These are phyloP conservation scores for Fusarium chlamydosporum DNA, from an alignment of 2,329 filamentous ascomycete genomes.

Conservation along the genomic window DNA sequence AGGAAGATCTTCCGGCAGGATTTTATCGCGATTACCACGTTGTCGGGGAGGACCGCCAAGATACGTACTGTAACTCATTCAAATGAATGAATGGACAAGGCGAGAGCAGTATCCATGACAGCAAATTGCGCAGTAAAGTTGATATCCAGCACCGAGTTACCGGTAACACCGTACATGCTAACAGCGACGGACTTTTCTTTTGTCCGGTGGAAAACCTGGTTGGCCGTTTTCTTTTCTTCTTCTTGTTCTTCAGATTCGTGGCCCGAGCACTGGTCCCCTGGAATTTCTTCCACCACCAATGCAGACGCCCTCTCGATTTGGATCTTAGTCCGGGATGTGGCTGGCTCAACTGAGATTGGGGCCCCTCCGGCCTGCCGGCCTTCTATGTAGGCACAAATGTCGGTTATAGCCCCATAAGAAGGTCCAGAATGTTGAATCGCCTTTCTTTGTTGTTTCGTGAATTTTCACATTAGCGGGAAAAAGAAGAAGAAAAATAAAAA, in stretches of 20 bases:
- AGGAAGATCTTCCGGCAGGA: conserved; percentile 44
- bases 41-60: conserved; percentile 25
- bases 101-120: too few relatives aligned
- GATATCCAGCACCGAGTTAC: background rate
- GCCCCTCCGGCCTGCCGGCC: conserved; percentile 3
- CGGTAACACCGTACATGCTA: background rate
- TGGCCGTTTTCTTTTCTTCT: conserved; percentile 14
- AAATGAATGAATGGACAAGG: too few relatives aligned
- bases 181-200: background rate
- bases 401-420: conserved; percentile 31
- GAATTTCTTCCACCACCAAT: conserved; percentile 34
- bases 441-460: conserved; percentile 34
- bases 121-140: background rate
- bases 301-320: conserved; percentile 47
- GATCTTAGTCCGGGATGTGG: conserved; percentile 46
- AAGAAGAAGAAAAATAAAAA: background rate
- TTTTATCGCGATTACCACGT: conserved; percentile 29
- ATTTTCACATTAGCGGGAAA: background rate
- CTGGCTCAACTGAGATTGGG: conserved; percentile 49
- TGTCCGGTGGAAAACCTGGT: conserved; percentile 19
- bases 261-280: conserved; percentile 27
- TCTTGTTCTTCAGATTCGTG: conserved; percentile 13
- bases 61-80: background rate
- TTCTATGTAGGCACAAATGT: conserved; percentile 28
- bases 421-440: conserved; percentile 20